Conservation (phyloP, 2,329 filamentous ascomycete genomes). For the Hymenoscyphus albidus region DNA sequence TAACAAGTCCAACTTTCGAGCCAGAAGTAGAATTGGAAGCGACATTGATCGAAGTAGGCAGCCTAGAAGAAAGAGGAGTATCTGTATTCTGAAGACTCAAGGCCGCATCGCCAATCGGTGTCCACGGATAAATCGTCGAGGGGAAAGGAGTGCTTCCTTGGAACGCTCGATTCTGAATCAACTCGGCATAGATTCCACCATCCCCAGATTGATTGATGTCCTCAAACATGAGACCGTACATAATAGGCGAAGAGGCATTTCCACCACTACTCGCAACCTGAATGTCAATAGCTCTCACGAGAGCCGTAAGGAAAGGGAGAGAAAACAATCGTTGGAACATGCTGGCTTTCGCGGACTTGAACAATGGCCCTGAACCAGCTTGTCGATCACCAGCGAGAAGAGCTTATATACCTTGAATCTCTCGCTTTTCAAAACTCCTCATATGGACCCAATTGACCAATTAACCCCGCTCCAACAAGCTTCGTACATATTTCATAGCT, state of each 20-base stretch:
- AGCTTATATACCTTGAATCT: background rate
- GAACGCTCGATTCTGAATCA: conserved; percentile 68
- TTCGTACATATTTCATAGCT: background rate
- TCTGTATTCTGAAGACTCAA: conserved; percentile 35
- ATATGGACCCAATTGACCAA: background rate
- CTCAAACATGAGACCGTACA: conserved; percentile 34
- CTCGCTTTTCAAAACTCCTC: background rate
- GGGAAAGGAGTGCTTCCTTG: conserved; percentile 47
- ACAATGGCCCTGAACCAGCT: background rate
- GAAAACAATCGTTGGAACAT: conserved; percentile 6
- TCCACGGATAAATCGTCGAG: conserved; percentile 43
- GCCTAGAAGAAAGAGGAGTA: conserved; percentile 25
- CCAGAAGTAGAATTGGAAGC: conserved; percentile 33
- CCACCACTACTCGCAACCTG: conserved; percentile 29
- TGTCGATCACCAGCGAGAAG: background rate
- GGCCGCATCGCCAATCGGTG: conserved; percentile 21
- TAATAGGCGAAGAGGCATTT: conserved; percentile 28
- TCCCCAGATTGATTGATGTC: conserved; percentile 34
- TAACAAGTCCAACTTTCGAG: conserved; percentile 45
- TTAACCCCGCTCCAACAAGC: background rate
- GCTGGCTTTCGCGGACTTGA: background rate
- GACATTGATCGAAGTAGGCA: conserved; percentile 29
- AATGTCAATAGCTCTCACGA: conserved; percentile 27
- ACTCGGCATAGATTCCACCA: conserved; percentile 54
- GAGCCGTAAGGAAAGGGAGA: conserved; percentile 14